phyloP scores from a whole-genome alignment of 2,329 filamentous ascomycete species.

The Diaporthe amygdali region DNA sequence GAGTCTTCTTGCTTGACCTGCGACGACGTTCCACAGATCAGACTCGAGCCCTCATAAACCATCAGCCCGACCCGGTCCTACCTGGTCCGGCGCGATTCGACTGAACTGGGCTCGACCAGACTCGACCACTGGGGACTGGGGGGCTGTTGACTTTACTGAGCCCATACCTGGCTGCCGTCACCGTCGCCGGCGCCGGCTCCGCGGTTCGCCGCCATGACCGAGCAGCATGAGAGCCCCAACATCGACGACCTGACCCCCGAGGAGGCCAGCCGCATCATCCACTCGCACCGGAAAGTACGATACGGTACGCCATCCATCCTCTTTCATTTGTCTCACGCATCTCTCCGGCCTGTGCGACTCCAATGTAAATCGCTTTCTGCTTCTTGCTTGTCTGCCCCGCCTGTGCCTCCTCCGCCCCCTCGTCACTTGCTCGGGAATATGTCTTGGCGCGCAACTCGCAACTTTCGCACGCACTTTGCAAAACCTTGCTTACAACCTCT shows the following conservation, averaged over 20 bases:
- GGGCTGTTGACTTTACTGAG: background rate
- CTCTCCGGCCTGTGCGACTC: background rate
- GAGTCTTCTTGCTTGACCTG: background rate
- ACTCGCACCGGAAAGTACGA: conserved; percentile 71
- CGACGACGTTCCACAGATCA: background rate
- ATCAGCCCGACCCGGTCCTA: background rate
- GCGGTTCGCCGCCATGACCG: conserved; percentile 44
- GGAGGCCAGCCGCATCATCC: conserved; percentile 71
- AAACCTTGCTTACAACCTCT: background rate
- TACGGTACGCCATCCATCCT: conserved; percentile 58
- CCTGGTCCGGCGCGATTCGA: background rate
- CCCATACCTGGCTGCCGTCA: background rate
- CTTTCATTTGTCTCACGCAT: background rate
- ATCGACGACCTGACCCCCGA: conserved; percentile 67
- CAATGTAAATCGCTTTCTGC: background rate
- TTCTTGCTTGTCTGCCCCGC: background rate
- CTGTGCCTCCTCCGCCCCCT: background rate
- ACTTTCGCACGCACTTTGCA: background rate
- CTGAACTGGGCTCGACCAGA: background rate
- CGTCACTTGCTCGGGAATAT: background rate
- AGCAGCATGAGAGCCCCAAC: conserved; percentile 49
- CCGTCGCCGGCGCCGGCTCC: background rate
- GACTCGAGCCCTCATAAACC: background rate
- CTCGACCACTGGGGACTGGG: background rate
- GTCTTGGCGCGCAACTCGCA: background rate